Conservation (phyloP, 73 alveolate species). For the Paramecium sonneborni region DNA sequence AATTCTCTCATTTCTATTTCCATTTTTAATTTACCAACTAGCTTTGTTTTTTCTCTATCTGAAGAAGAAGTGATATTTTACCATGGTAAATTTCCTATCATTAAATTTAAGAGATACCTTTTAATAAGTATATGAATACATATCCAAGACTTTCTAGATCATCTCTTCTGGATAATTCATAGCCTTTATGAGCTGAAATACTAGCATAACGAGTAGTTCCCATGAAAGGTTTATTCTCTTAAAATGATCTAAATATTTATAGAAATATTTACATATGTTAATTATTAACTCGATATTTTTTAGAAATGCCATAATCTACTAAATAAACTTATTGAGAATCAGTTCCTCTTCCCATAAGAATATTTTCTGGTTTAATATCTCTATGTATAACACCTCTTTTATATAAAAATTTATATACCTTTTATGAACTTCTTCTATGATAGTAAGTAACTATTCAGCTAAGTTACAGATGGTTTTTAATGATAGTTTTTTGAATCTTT, state of each 20-base stretch:
- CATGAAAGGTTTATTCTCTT: constrained; percentile 67
- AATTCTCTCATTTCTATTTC: constrained; percentile 84
- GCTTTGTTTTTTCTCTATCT: constrained; percentile 89
- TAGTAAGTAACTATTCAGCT: constrained; percentile 1
- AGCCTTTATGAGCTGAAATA: constrained; percentile 81
- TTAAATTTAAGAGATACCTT: constrained; percentile 74
- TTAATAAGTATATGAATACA: constrained; percentile 75
- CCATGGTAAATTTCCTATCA: constrained; percentile 90
- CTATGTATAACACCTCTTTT: constrained; percentile 74
- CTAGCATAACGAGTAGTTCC: constrained; percentile 87
- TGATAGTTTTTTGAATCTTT: neutral
- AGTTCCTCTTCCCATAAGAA: constrained; percentile 76
- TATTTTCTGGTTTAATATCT: constrained; percentile 86
- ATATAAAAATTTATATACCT: constrained; percentile 16
- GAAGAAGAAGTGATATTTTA: constrained; percentile 88
- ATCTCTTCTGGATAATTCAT: constrained; percentile 88
- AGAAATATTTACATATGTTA: neutral
- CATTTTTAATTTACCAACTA: constrained; percentile 83
- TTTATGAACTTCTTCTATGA: constrained; percentile 60
- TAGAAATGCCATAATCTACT: constrained; percentile 89
- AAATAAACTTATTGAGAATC: constrained; percentile 64
- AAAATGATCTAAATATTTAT: neutral
- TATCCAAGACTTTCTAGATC: constrained; percentile 85
- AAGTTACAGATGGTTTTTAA: constrained; percentile 41
- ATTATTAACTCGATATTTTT: constrained; percentile 61